phyloP scores from a whole-genome alignment of 208 protist genomes.

The Leishmania lainsoni region DNA sequence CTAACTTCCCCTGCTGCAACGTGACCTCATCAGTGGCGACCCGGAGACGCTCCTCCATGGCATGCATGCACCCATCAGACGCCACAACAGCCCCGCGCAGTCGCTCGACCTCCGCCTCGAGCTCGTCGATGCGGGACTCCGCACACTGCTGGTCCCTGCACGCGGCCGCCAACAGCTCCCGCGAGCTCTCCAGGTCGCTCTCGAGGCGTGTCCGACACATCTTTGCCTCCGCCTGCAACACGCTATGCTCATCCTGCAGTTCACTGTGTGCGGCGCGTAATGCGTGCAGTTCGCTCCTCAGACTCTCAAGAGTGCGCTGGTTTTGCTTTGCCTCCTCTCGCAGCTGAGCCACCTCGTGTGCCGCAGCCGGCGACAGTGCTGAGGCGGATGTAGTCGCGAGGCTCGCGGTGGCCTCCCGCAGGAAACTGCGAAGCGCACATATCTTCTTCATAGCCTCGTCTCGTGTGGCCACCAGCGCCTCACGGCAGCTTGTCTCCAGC shows the following conservation, averaged over 20 bases:
- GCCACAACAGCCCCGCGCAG: constrained; percentile 13
- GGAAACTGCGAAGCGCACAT: constrained; percentile 13
- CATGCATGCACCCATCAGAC: constrained; percentile 23
- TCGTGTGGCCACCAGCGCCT: constrained; percentile 13
- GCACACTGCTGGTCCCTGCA: constrained; percentile 1
- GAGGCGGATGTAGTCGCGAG: background rate
- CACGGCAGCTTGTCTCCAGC: constrained; percentile 17
- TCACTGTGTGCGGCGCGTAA: constrained; percentile 7
- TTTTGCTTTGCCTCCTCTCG: background rate
- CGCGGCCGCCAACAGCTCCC: constrained; percentile 16
- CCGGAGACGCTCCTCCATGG: constrained; percentile 31
- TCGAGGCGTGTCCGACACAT: constrained; percentile 16
- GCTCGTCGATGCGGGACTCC: constrained; percentile 25
- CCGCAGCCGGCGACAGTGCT: constrained; percentile 3
- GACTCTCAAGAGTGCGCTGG: background rate
- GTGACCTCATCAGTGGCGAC: constrained; percentile 21
- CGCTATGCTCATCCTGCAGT: constrained; percentile 28
- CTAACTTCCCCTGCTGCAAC: constrained; percentile 13
- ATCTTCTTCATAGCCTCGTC: constrained; percentile 17
- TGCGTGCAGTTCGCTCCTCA: constrained; percentile 25
- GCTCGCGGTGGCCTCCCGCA: constrained; percentile 5
- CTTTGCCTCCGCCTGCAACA: constrained; percentile 9
- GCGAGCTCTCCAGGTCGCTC: constrained; percentile 18
- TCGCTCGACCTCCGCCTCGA: constrained; percentile 38
- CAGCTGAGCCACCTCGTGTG: constrained; percentile 5